These are phyloP conservation scores for Kalaharituber pfeilii DNA, from an alignment of 2,329 filamentous ascomycete species.

Conservation along the genomic window DNA sequence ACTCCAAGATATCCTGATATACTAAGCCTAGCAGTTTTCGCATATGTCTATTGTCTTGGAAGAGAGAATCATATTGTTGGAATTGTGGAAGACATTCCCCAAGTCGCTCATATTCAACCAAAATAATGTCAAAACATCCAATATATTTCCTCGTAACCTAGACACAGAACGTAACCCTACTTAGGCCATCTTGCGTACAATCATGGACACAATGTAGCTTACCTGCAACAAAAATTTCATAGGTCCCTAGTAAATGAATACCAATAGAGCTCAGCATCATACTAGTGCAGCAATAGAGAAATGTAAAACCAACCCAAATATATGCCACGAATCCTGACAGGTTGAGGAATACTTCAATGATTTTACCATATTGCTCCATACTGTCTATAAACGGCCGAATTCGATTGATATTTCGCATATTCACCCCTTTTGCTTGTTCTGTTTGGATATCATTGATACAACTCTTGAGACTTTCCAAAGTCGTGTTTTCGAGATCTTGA, in stretches of 20 bases:
- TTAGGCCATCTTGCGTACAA: too few species aligned
- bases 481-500: too few species aligned
- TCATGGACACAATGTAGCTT: conserved; percentile 2
- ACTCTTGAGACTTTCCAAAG: too few species aligned
- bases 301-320: conserved; percentile 20
- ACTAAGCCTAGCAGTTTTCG: conserved; percentile 24
- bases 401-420: conserved; percentile 23
- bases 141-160: conserved; percentile 25
- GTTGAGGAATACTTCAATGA: conserved; percentile 27
- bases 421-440: conserved; percentile 20
- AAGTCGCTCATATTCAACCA: conserved; percentile 28
- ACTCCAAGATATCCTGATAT: conserved; percentile 28
- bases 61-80: conserved; percentile 24
- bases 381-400: conserved; percentile 24
- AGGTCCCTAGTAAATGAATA: conserved; percentile 21
- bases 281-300: background rate
- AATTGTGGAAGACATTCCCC: conserved; percentile 28
- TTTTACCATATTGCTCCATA: conserved; percentile 27
- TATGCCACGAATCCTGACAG: conserved; percentile 24
- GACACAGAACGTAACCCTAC: too few species aligned
- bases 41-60: conserved; percentile 24
- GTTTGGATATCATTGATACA: conserved; percentile 24
- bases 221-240: conserved; percentile 27
- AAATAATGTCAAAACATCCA: conserved; percentile 27
- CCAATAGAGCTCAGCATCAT: too few species aligned